Evolutionary conservation across 768 basidiomycete genomes (phyloP).

Genomic region (Pisolithus tinctorius): DNA sequence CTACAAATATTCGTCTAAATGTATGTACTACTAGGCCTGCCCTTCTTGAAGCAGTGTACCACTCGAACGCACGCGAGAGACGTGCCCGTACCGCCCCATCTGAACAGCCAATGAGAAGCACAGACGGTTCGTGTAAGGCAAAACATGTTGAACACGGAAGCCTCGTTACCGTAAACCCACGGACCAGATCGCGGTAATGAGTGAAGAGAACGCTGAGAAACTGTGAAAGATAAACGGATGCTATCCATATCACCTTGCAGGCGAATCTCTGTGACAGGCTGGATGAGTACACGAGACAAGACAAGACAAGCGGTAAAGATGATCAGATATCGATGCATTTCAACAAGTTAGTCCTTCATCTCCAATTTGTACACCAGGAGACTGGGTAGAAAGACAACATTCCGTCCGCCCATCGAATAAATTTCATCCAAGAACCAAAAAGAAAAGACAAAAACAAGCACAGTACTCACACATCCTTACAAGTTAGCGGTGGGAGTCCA

Average conservation of each 20-base stretch:
- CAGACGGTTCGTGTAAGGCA: slow-evolving; percentile 8
- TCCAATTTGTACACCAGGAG: slow-evolving; percentile 75
- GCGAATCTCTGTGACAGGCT: slow-evolving; percentile 10
- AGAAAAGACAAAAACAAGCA: slow-evolving; percentile 4
- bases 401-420: slow-evolving; percentile 87
- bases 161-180: slow-evolving; percentile 3
- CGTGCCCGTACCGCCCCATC: slow-evolving; percentile 10
- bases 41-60: neutral
- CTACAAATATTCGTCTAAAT: slow-evolving; percentile 6
- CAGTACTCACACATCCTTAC: slow-evolving; percentile 9
- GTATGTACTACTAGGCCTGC: slow-evolving; percentile 10
- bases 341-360: slow-evolving; percentile 66
- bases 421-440: slow-evolving; percentile 51
- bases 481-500: neutral
- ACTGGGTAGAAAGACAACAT: slow-evolving; percentile 51
- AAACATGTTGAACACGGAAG: slow-evolving; percentile 8
- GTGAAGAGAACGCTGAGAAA: neutral
- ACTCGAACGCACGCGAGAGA: slow-evolving; percentile 8
- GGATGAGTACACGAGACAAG: slow-evolving; percentile 8
- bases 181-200: slow-evolving; percentile 15
- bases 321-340: slow-evolving; percentile 77
- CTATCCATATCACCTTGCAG: neutral
- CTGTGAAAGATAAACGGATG: neutral
- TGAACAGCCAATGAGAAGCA: slow-evolving; percentile 16
- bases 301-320: slow-evolving; percentile 5